Evolutionary conservation across 2,329 filamentous ascomycete genomes (phyloP).

Genomic region (Colletotrichum sp.): DNA sequence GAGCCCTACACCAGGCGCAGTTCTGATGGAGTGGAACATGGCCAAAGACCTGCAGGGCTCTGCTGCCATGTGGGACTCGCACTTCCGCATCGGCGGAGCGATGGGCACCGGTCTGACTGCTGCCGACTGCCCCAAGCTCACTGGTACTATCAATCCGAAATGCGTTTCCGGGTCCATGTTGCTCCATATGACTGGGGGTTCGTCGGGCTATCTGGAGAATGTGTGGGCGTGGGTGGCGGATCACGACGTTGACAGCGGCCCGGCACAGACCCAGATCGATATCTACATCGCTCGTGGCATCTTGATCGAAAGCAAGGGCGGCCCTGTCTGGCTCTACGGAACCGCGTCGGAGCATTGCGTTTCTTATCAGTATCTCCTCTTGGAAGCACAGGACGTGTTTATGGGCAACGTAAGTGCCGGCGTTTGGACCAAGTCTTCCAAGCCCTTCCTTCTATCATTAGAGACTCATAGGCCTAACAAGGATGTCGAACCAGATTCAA

Average conservation of each 20-base stretch:
- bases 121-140: constrained; percentile 15
- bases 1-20: constrained; percentile 58
- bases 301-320: constrained; percentile 29
- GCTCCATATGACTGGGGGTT: constrained; percentile 43
- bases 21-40: constrained; percentile 68
- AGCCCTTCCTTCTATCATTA: neutral
- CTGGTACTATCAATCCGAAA: constrained; percentile 24
- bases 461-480: neutral
- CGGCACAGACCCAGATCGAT: constrained; percentile 29
- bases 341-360: constrained; percentile 30
- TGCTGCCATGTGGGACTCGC: constrained; percentile 50
- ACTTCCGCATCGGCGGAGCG: constrained; percentile 53
- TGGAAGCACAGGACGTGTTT: constrained; percentile 48
- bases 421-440: constrained; percentile 27
- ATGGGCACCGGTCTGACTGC: constrained; percentile 42
- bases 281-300: constrained; percentile 41
- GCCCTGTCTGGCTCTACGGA: constrained; percentile 27
- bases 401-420: constrained; percentile 37
- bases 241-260: constrained; percentile 52
- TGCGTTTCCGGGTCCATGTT: constrained; percentile 44
- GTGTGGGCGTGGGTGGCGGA: constrained; percentile 39
- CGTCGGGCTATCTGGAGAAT: neutral
- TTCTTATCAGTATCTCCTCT: constrained; percentile 55
- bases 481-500: constrained; percentile 45
- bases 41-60: constrained; percentile 36